Base-by-base conservation (phyloP, 441 rosid genomes). In the Adansonia grandidieri region DNA sequence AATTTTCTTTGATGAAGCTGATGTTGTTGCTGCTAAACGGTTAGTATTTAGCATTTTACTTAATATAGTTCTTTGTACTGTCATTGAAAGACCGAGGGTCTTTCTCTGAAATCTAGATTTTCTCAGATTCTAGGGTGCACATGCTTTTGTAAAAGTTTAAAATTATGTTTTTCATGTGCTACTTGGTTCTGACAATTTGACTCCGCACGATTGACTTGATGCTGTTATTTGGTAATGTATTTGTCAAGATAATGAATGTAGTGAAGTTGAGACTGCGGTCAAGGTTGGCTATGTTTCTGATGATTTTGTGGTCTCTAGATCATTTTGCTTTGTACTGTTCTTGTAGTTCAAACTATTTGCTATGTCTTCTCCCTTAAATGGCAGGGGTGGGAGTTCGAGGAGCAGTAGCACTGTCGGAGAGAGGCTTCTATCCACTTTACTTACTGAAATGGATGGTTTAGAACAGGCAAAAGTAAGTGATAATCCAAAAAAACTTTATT, bases 391-490 rank as follows among this genome's bases (percentile, higher is more conserved):
- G 53, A 87, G 85, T 77, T 90, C 97, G 79, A 88, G 95, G 81
- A 86, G 81, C 81, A 91, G 85, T 65, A 78, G 79, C 37, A 77
- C 92, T 5, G 93, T 96, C 60, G 98, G 97, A 75, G 99, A 92
- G 90, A 92, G 98, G 85, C 98, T 96, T 84, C 74, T 96, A 6
- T 92, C 97, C 66, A 93, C 97, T 58, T 82, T 96, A 80, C 89
- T 96, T 76, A 96, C 97, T 19, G 99, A 96, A 89, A 93, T 93
- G 99, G 99, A 96, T 78, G 99, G 99, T 80, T 83, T 96, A 69
- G 97, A 96, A 85, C 88, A 92, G 82, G 89, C 96, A 75, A 92
- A 91, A 80, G 98, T 93, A 82, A 82, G 85, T 61, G 37, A 71
- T 50, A 10, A 22, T 44, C 2, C 58, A 76, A 51, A 47, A 76